A percentile compares a stretch with the other conserved stretches of the same genome.
These are phyloP conservation scores for Geotrichum histeridarum DNA, from an alignment of 1,139 yeast species.

Conservation along the genomic window DNA sequence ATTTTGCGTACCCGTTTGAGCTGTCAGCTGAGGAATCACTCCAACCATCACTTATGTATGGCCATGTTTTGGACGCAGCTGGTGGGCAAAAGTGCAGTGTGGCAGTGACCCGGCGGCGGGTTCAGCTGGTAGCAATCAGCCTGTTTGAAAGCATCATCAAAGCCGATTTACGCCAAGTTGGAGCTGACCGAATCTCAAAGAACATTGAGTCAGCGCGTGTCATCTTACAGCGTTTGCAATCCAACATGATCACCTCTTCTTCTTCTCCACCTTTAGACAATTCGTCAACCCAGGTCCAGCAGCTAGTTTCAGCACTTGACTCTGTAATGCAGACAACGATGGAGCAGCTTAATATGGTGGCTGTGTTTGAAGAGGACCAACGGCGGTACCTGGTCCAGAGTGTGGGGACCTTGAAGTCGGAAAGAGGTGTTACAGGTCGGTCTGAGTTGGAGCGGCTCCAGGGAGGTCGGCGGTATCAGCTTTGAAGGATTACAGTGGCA, in stretches of 20 bases:
- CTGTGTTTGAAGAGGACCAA: conserved; percentile 25
- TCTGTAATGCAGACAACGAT: not conserved
- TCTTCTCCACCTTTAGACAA: not conserved
- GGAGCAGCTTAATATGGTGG: not conserved
- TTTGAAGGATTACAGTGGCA: too few relatives aligned
- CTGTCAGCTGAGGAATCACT: not conserved
- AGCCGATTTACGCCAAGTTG: not conserved
- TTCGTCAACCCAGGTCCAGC: not conserved
- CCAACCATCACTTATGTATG: conserved; percentile 4
- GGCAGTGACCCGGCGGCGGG: conserved; percentile 2
- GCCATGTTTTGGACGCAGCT: not conserved
- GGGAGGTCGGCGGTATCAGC: too few relatives aligned
- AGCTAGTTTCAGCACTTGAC: not conserved
- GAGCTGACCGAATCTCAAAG: not conserved
- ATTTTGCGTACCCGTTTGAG: not conserved
- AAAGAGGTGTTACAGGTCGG: conserved; percentile 24
- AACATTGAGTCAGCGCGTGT: not conserved
- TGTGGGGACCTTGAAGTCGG: conserved; percentile 25
- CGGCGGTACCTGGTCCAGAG: conserved; percentile 27
- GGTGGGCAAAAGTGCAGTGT: not conserved
- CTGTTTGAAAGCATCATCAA: not conserved
- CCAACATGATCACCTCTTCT: too few relatives aligned
- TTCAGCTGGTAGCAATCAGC: not conserved
- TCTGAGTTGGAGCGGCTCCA: conserved; percentile 23
- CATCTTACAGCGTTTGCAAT: too few relatives aligned